These are phyloP conservation scores for Aureobasidium namibiae DNA, from an alignment of 2,329 filamentous ascomycete species.

Conservation along the genomic window DNA sequence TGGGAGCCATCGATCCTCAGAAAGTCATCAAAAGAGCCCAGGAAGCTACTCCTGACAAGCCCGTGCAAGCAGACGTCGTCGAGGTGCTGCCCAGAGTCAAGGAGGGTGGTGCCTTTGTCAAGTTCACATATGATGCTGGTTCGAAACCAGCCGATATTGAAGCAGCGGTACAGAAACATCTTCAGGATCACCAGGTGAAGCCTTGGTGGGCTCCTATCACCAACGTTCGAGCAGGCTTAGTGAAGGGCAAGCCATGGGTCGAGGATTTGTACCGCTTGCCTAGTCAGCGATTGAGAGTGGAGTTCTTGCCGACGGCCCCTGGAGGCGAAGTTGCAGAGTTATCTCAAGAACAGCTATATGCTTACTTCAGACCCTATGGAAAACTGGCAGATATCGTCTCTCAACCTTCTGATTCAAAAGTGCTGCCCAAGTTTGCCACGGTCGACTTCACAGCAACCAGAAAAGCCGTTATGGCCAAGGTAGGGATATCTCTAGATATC, in stretches of 20 bases:
- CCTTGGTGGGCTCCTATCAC: slow-evolving; percentile 87
- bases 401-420: slow-evolving; percentile 79
- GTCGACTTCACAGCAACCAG: slow-evolving; percentile 67
- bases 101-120: slow-evolving; percentile 90
- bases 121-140: slow-evolving; percentile 48
- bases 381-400: slow-evolving; percentile 79
- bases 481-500: background rate
- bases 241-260: slow-evolving; percentile 82
- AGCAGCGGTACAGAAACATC: slow-evolving; percentile 51
- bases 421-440: slow-evolving; percentile 69
- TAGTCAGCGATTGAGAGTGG: slow-evolving; percentile 65
- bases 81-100: slow-evolving; percentile 78
- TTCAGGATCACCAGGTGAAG: slow-evolving; percentile 63
- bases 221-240: slow-evolving; percentile 60
- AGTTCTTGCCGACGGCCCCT: slow-evolving; percentile 68
- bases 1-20: slow-evolving; percentile 49
- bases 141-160: slow-evolving; percentile 45
- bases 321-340: slow-evolving; percentile 69
- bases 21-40: slow-evolving; percentile 42
- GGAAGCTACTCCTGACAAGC: slow-evolving; percentile 17
- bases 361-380: slow-evolving; percentile 80
- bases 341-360: slow-evolving; percentile 79
- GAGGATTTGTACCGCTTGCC: slow-evolving; percentile 85
- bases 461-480: slow-evolving; percentile 73
- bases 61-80: slow-evolving; percentile 53